Evolutionary conservation across 306 rosid species (phyloP).

Genomic region (Sicyos edulis): DNA sequence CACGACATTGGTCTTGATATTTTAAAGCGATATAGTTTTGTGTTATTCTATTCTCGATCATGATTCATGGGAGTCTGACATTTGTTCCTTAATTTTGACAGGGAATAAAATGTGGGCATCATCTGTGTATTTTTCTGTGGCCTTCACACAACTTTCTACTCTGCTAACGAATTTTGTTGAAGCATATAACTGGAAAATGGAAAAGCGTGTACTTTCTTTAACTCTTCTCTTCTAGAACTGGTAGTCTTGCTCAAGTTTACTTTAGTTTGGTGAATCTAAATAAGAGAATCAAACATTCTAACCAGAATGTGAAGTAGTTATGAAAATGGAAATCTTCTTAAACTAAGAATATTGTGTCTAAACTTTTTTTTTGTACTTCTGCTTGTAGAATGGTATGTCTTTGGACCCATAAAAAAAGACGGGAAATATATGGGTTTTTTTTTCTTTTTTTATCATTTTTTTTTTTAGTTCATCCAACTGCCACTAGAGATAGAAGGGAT

Average conservation of each 20-base stretch:
- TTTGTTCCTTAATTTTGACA: slow-evolving; percentile 7
- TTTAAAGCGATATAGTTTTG: background rate
- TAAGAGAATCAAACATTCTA: slow-evolving; percentile 3
- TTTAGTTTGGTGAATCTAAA: slow-evolving; percentile 1
- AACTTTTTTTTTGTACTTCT: background rate
- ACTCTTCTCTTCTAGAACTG: background rate
- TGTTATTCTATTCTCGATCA: background rate
- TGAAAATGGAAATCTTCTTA: slow-evolving; percentile 7
- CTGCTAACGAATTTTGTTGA: slow-evolving; percentile 4
- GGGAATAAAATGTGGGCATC: background rate
- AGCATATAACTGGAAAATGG: background rate
- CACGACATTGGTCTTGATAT: background rate
- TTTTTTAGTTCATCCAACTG: no score
- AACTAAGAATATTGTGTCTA: background rate
- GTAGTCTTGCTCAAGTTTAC: background rate
- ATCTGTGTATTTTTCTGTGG: background rate
- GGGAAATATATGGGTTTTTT: no score
- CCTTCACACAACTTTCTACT: background rate
- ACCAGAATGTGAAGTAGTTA: background rate
- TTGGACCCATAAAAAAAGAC: no score
- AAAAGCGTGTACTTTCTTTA: slow-evolving; percentile 9
- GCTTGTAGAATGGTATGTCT: background rate
- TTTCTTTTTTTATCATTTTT: no score
- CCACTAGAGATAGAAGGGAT: no score
- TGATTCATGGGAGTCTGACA: background rate